These are phyloP conservation scores for Bremia lactucae DNA, from an alignment of 352 stramenopile species.

Conservation along the genomic window DNA sequence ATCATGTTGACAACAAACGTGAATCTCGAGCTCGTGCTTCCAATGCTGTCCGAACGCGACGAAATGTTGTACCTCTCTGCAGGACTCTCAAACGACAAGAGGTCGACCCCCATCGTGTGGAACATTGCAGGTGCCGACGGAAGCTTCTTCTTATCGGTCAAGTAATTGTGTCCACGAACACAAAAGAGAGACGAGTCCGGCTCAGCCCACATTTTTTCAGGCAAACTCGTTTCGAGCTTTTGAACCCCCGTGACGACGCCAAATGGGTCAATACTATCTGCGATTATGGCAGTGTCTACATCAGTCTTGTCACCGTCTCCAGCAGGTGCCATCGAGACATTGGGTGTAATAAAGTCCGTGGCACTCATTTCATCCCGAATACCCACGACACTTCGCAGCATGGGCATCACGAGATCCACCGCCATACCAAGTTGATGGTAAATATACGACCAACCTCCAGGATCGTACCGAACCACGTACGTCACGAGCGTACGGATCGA, in stretches of 20 bases:
- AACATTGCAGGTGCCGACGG: slow-evolving; percentile 60
- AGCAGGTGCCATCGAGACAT: slow-evolving; percentile 46
- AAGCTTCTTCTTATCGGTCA: slow-evolving; percentile 85
- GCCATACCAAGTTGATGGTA: slow-evolving; percentile 87
- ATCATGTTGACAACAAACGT: slow-evolving; percentile 88
- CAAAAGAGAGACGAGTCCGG: slow-evolving; percentile 71
- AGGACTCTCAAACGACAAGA: slow-evolving; percentile 65
- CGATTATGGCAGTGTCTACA: slow-evolving; percentile 10
- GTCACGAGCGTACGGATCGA: slow-evolving; percentile 73
- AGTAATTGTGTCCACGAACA: slow-evolving; percentile 83
- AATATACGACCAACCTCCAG: slow-evolving; percentile 66
- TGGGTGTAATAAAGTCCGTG: slow-evolving; percentile 78
- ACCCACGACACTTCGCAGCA: slow-evolving; percentile 74
- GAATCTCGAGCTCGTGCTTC: slow-evolving; percentile 62
- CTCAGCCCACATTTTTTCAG: slow-evolving; percentile 79
- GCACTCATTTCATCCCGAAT: slow-evolving; percentile 81
- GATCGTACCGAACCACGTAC: slow-evolving; percentile 76
- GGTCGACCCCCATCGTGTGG: slow-evolving; percentile 70
- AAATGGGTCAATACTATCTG: slow-evolving; percentile 37
- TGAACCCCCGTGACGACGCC: slow-evolving; percentile 55
- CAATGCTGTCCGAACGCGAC: slow-evolving; percentile 56
- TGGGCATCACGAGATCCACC: slow-evolving; percentile 75
- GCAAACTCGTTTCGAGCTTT: slow-evolving; percentile 56
- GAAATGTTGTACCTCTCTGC: slow-evolving; percentile 74
- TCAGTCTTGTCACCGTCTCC: slow-evolving; percentile 7